phyloP scores from a whole-genome alignment of 768 basidiomycete genomes.

The Mycena vulgaris region DNA sequence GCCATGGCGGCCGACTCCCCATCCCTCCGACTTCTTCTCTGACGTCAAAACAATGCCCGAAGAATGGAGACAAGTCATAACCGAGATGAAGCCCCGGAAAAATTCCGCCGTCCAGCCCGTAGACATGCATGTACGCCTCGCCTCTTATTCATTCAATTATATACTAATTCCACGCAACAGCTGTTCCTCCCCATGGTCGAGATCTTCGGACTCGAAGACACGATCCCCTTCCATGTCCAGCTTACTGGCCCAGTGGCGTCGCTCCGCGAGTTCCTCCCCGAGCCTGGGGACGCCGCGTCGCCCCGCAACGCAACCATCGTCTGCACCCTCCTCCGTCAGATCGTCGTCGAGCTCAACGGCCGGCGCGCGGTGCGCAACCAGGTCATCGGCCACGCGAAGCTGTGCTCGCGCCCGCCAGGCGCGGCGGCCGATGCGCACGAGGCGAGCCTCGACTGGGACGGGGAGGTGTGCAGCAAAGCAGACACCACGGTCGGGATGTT shows the following conservation, averaged over 20 bases:
- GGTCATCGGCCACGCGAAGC: constrained; percentile 22
- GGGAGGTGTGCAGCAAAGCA: constrained; percentile 2
- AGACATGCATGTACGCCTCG: constrained; percentile 64
- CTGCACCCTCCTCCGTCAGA: constrained; percentile 25
- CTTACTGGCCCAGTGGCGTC: constrained; percentile 24
- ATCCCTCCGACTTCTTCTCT: constrained; percentile 65
- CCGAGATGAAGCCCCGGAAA: constrained; percentile 57
- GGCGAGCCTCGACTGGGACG: constrained; percentile 24
- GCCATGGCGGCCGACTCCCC: constrained; percentile 68
- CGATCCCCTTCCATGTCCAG: constrained; percentile 36
- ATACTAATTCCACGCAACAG: constrained; percentile 20
- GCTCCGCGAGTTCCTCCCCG: constrained; percentile 25
- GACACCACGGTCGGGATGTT: constrained; percentile 21
- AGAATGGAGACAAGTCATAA: constrained; percentile 72
- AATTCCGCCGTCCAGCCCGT: constrained; percentile 55
- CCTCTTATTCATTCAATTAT: neutral
- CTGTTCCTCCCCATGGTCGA: constrained; percentile 30
- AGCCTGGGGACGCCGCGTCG: neutral
- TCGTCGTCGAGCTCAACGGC: constrained; percentile 23
- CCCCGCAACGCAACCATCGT: neutral
- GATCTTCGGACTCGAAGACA: constrained; percentile 32
- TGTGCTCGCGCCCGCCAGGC: constrained; percentile 23
- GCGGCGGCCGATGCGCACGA: neutral
- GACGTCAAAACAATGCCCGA: constrained; percentile 75
- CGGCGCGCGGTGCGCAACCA: neutral